These are phyloP conservation scores for Pseudonitzschia pungens DNA, from an alignment of 108 stramenopile genomes.

Conservation along the genomic window DNA sequence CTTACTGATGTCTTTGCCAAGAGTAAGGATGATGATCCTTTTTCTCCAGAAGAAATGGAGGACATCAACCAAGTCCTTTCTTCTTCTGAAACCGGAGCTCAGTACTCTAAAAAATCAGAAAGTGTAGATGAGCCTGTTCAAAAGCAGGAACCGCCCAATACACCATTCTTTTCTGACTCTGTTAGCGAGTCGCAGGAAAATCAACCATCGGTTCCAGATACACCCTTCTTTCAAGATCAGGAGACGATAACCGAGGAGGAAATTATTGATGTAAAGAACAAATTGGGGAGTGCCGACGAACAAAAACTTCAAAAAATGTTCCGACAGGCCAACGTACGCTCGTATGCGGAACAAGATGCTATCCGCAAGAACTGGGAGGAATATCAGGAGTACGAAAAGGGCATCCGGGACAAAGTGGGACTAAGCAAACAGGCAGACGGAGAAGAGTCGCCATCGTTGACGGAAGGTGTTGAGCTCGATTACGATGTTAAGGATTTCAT, in stretches of 20 bases:
- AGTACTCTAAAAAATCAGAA: conserved; percentile 1
- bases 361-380: conserved; percentile 61
- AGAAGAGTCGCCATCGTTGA: conserved; percentile 22
- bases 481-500: conserved; percentile 41
- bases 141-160: conserved; percentile 25
- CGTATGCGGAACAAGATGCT: conserved; percentile 61
- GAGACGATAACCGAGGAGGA: conserved; percentile 10
- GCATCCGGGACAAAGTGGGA: conserved; percentile 38
- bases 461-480: conserved; percentile 29
- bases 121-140: neutral
- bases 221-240: conserved; percentile 46
- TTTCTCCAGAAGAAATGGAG: conserved; percentile 15
- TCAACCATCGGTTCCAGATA: conserved; percentile 40
- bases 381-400: conserved; percentile 52
- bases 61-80: conserved; percentile 17
- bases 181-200: conserved; percentile 2
- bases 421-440: conserved; percentile 13
- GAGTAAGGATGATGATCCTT: conserved; percentile 3
- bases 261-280: conserved; percentile 10
- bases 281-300: conserved; percentile 72
- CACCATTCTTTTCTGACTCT: conserved; percentile 37
- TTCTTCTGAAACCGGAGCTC: neutral
- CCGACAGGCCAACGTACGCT: conserved; percentile 50
- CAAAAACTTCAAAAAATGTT: conserved; percentile 59
- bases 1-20: conserved; percentile 35